phyloP scores from a whole-genome alignment of 306 rosid genomes.

The Begonia loranthoides region DNA sequence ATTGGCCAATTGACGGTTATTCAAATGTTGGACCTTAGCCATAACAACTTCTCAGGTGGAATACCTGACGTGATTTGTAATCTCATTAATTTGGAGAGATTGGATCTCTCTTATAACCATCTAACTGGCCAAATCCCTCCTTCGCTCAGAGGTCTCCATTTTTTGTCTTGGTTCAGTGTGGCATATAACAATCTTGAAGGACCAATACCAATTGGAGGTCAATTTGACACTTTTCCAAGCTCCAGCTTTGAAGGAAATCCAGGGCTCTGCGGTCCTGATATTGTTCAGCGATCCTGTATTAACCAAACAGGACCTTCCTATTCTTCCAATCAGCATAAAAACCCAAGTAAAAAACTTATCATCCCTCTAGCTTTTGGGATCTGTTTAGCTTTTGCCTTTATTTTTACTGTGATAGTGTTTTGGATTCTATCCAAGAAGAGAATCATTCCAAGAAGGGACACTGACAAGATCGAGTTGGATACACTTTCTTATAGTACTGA shows the following conservation, averaged over 20 bases:
- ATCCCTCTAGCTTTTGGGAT: slow-evolving; percentile 28
- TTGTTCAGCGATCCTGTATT: slow-evolving; percentile 44
- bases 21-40: slow-evolving; percentile 44
- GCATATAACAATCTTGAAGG: slow-evolving; percentile 73
- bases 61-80: slow-evolving; percentile 56
- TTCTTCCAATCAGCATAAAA: slow-evolving; percentile 9
- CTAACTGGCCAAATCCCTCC: slow-evolving; percentile 71
- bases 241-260: slow-evolving; percentile 64
- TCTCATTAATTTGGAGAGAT: slow-evolving; percentile 62
- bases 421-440: slow-evolving; percentile 83
- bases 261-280: slow-evolving; percentile 42
- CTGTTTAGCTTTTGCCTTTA: slow-evolving; percentile 34
- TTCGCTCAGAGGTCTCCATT: slow-evolving; percentile 49
- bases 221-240: slow-evolving; percentile 57
- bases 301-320: slow-evolving; percentile 8
- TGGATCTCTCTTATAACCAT: slow-evolving; percentile 55
- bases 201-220: slow-evolving; percentile 62
- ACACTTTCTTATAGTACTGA: slow-evolving; percentile 42
- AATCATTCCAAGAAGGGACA: slow-evolving; percentile 62
- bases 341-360: slow-evolving; percentile 31
- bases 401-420: slow-evolving; percentile 29
- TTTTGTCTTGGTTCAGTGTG: slow-evolving; percentile 78
- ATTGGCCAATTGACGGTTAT: slow-evolving; percentile 53
- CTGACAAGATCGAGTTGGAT: slow-evolving; percentile 60
- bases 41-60: slow-evolving; percentile 55